phyloP scores from a whole-genome alignment of 495 filamentous ascomycete species.

The Staphylotrichum tortipilum region DNA sequence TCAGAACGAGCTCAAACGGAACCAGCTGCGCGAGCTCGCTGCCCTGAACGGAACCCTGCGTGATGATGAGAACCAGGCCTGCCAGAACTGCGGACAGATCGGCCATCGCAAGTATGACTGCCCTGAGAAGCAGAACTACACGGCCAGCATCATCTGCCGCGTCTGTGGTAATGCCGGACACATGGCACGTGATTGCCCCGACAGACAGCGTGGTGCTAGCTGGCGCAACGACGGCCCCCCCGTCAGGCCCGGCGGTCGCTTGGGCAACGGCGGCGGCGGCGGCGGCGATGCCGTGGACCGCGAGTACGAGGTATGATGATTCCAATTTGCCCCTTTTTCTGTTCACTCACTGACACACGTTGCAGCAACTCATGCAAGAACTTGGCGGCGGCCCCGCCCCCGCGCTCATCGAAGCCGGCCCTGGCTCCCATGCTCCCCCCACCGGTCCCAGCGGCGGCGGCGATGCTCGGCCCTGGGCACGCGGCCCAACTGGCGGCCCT shows the following conservation, averaged over 20 bases:
- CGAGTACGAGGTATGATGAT: slow-evolving; percentile 71
- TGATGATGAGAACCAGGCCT: slow-evolving; percentile 98
- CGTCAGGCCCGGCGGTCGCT: slow-evolving; percentile 47
- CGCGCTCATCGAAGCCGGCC: slow-evolving; percentile 81
- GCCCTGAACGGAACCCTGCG: slow-evolving; percentile 96
- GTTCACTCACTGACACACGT: slow-evolving; percentile 27
- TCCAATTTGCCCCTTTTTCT: not conserved
- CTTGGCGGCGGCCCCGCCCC: slow-evolving; percentile 63
- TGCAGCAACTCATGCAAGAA: slow-evolving; percentile 94
- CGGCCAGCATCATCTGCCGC: slow-evolving; percentile 97
- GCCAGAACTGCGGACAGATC: slow-evolving; percentile 99
- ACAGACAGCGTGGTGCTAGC: slow-evolving; percentile 78
- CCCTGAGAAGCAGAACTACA: slow-evolving; percentile 94
- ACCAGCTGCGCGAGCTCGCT: slow-evolving; percentile 93
- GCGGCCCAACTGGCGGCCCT: slow-evolving; percentile 75
- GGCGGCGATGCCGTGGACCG: slow-evolving; percentile 83
- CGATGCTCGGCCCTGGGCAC: slow-evolving; percentile 80
- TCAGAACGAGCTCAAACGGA: slow-evolving; percentile 95
- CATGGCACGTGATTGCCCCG: slow-evolving; percentile 59
- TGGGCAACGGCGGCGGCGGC: slow-evolving; percentile 52
- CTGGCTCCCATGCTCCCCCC: slow-evolving; percentile 44
- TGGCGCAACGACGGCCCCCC: slow-evolving; percentile 71
- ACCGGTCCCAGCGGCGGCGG: slow-evolving; percentile 37
- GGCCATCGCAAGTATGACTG: slow-evolving; percentile 99
- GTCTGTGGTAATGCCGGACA: slow-evolving; percentile 64